Evolutionary conservation across 331 rosid genomes (phyloP), one percentile per base, ranked within the genome.

Genomic region (Quercus lobata): DNA sequence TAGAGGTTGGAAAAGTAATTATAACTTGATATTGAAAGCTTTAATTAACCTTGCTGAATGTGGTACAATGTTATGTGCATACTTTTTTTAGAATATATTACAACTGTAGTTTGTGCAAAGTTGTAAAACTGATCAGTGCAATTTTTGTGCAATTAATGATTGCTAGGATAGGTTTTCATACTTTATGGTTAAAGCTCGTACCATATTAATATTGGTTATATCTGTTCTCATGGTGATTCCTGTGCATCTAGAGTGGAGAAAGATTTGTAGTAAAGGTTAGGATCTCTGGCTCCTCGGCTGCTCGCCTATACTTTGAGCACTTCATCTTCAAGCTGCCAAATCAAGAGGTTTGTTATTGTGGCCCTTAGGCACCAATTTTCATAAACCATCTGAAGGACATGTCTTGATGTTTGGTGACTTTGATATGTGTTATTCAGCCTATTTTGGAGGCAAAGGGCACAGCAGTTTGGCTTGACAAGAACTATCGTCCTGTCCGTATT

Each of bases 371-470:
- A 53, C 19, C 74, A 22, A 11, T 57, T 17, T 57, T 75, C 78
- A 18, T 32, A 56, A 22, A 32, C 69, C 61, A 75, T 49, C 30
- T 52, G 4, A 62, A 77, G 30, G 72, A n/a, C 30, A 58, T 77
- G 29, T 83, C 54, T 66, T 79, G 75, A 83, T 76, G 21, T 58
- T 46, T 69, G 25, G 8, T 76, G 69, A 52, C 83, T 68, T 57
- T 76, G 60, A 79, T 57, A 34, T 18, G 10, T 19, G 55, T 57
- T 56, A 25, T 74, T 74, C 87, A 95, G 96, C 98, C 94, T 76
- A 80, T 90, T 53, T 81, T 93, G 91, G 98, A 95, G 81, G 93
- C 97, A 73, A 91, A 84, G 89, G 96, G 88, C 80, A 86, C 94
- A 0, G 94, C 87, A 4, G 98, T 93, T 63, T 91, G 97, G 94